Conservation (phyloP, 495 filamentous ascomycete genomes). For the Pseudomonodictys pantanalensis region DNA sequence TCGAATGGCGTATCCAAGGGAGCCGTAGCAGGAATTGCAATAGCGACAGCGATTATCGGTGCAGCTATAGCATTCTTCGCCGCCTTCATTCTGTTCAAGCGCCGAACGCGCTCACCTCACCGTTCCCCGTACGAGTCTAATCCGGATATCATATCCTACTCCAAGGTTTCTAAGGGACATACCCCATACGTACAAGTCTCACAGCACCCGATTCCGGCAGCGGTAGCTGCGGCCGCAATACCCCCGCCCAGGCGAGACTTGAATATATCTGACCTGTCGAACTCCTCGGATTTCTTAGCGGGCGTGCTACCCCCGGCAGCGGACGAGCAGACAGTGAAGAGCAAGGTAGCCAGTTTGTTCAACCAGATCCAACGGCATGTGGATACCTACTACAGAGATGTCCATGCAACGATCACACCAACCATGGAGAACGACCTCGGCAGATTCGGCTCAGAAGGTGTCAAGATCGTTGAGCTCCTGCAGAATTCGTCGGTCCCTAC, state of each 20-base stretch:
- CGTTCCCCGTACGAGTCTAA: slow-evolving; percentile 1
- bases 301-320: slow-evolving; percentile 6
- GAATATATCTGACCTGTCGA: not conserved
- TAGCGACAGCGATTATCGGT: slow-evolving; percentile 22
- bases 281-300: slow-evolving; percentile 8
- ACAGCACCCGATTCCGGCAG: not conserved
- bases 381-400: slow-evolving; percentile 19
- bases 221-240: not conserved
- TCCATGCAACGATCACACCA: slow-evolving; percentile 21
- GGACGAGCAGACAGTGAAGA: slow-evolving; percentile 2
- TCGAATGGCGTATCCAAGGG: slow-evolving; percentile 24
- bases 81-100: slow-evolving; percentile 25
- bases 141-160: slow-evolving; percentile 4
- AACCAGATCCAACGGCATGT: slow-evolving; percentile 12
- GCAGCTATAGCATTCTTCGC: slow-evolving; percentile 22
- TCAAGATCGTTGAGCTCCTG: slow-evolving; percentile 9
- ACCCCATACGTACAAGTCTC: slow-evolving; percentile 15
- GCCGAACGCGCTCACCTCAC: not conserved
- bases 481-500: slow-evolving; percentile 13
- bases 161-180: not conserved
- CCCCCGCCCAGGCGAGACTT: not conserved
- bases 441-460: slow-evolving; percentile 2
- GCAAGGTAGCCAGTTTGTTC: slow-evolving; percentile 6
- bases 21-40: slow-evolving; percentile 26
- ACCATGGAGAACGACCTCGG: slow-evolving; percentile 12